Percentiles rank a stretch among this genome's conserved stretches.
Conservation (phyloP, 768 basidiomycete species). For the Suillus clintonianus region DNA sequence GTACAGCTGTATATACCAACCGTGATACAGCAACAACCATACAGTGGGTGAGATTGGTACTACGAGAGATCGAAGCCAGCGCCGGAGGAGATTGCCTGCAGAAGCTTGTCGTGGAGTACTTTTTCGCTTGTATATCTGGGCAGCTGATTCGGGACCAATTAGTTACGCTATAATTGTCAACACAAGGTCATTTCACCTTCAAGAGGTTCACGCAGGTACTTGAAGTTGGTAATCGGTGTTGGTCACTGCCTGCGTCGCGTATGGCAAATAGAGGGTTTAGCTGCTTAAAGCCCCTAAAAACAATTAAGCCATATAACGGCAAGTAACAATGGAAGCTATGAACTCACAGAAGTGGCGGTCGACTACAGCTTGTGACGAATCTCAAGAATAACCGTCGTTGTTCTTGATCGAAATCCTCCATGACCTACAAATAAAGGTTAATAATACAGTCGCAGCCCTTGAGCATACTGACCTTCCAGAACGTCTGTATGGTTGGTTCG, state of each 20-base stretch:
- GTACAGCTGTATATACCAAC: slow-evolving; percentile 10
- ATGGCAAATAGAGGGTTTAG: slow-evolving; percentile 89
- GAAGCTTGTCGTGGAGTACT: slow-evolving; percentile 69
- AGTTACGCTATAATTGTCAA: slow-evolving; percentile 7
- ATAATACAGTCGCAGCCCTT: slow-evolving; percentile 5
- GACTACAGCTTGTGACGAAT: slow-evolving; percentile 92
- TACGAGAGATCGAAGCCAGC: slow-evolving; percentile 94
- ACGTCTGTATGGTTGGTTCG: slow-evolving; percentile 69
- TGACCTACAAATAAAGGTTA: slow-evolving; percentile 51
- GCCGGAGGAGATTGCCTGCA: slow-evolving; percentile 84
- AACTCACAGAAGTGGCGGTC: slow-evolving; percentile 82
- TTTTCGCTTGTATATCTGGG: slow-evolving; percentile 68
- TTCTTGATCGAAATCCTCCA: slow-evolving; percentile 77
- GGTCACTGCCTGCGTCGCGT: slow-evolving; percentile 75
- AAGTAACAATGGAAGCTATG: not conserved
- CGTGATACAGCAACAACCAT: not conserved
- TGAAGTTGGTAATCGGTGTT: slow-evolving; percentile 68
- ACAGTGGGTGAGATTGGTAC: not conserved
- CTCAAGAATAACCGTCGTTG: slow-evolving; percentile 77
- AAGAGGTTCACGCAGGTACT: slow-evolving; percentile 93
- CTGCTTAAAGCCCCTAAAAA: slow-evolving; percentile 75
- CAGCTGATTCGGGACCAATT: slow-evolving; percentile 45
- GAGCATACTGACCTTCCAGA: slow-evolving; percentile 70
- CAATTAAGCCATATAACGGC: not conserved
- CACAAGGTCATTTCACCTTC: slow-evolving; percentile 52